These are phyloP conservation scores for Claviceps sp. DNA, from an alignment of 2,329 filamentous ascomycete genomes.

Conservation along the genomic window DNA sequence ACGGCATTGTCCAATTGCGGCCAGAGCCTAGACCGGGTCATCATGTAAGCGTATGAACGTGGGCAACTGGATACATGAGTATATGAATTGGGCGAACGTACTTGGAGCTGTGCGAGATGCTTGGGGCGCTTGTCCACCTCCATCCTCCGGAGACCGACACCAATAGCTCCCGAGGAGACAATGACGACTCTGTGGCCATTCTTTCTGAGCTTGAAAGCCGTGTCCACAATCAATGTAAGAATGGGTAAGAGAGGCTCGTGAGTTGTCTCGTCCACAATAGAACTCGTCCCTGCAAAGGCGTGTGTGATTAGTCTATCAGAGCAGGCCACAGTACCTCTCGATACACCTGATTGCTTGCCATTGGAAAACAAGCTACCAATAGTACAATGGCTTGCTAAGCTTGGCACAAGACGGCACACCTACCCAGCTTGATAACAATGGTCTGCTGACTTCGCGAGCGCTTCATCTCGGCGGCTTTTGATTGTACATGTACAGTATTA, in stretches of 20 bases:
- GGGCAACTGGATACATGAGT: not conserved
- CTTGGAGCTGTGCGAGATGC: constrained; percentile 77
- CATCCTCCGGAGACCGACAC: constrained; percentile 84
- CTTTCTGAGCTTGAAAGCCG: constrained; percentile 70
- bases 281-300: constrained; percentile 64
- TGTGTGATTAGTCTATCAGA: not conserved
- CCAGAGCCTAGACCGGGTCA: constrained; percentile 49
- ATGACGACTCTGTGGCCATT: constrained; percentile 92
- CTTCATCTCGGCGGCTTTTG: constrained; percentile 45
- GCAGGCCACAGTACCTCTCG: not conserved
- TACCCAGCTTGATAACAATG: constrained; percentile 81
- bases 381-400: not conserved
- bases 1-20: constrained; percentile 89
- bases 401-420: constrained; percentile 12
- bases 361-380: not conserved
- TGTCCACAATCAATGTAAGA: constrained; percentile 86
- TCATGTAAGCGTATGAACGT: not conserved
- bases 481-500: constrained; percentile 7
- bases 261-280: constrained; percentile 93
- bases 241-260: constrained; percentile 89
- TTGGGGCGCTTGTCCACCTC: constrained; percentile 78
- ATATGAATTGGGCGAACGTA: constrained; percentile 16
- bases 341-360: not conserved
- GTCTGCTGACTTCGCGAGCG: constrained; percentile 30
- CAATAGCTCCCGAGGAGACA: constrained; percentile 93